A percentile compares a stretch with the other conserved stretches of the same genome.
These are phyloP conservation scores for Boletus tomentosulus DNA, from an alignment of 768 basidiomycete species.

Conservation along the genomic window DNA sequence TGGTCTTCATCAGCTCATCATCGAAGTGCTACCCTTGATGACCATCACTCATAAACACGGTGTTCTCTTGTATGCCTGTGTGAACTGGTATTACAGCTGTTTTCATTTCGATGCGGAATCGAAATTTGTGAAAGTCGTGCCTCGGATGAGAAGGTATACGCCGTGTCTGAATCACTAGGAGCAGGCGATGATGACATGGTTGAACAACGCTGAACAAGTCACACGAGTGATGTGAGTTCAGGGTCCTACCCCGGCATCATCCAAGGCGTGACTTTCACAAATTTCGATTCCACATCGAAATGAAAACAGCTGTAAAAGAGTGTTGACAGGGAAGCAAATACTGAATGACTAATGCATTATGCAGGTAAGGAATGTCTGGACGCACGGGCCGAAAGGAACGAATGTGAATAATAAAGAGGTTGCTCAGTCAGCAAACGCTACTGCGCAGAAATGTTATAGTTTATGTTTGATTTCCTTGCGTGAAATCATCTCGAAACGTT, in stretches of 20 bases:
- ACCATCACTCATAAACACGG: neutral
- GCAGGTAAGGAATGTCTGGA: neutral
- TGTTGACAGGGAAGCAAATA: neutral
- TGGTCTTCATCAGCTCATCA: too few species aligned
- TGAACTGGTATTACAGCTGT: neutral
- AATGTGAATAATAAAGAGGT: neutral
- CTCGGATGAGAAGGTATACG: too few species aligned
- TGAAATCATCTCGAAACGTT: slow-evolving; percentile 54
- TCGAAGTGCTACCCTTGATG: neutral
- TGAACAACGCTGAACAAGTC: too few species aligned
- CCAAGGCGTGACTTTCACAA: too few species aligned
- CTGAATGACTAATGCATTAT: neutral
- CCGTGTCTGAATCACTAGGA: too few species aligned
- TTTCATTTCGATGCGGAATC: too few species aligned
- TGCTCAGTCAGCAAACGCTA: neutral
- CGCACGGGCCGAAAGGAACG: neutral
- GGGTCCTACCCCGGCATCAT: too few species aligned
- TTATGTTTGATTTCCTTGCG: slow-evolving; percentile 66
- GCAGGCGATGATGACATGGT: too few species aligned
- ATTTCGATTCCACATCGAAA: too few species aligned
- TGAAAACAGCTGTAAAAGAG: too few species aligned
- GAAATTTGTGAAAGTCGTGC: too few species aligned
- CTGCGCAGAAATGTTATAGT: slow-evolving; percentile 32
- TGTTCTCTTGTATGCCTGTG: neutral
- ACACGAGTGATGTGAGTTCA: too few species aligned